Conservation (phyloP, 352 stramenopile species). For the Globisporangium heterothallicum region DNA sequence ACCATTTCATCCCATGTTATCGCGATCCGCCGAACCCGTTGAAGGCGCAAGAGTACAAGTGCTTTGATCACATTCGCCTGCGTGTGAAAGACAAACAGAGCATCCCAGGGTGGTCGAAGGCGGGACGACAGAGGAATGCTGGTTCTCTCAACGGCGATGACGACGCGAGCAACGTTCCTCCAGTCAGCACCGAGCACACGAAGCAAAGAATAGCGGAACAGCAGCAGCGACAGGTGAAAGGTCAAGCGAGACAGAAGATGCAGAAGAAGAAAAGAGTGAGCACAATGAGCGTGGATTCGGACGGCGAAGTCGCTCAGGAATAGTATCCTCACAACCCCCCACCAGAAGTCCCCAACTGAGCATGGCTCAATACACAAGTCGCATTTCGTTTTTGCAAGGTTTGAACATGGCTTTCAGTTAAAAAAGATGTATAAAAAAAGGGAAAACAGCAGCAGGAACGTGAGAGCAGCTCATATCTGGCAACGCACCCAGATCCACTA, state of each 20-base stretch:
- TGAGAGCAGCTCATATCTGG: background rate
- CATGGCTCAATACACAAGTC: too few relatives aligned
- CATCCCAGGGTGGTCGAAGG: slow-evolving; percentile 72
- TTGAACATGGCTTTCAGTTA: too few relatives aligned
- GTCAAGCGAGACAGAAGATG: background rate
- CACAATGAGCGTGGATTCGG: slow-evolving; percentile 3
- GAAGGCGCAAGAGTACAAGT: slow-evolving; percentile 63
- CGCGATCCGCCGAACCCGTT: slow-evolving; percentile 68
- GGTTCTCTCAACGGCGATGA: too few relatives aligned
- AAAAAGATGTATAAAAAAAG: too few relatives aligned
- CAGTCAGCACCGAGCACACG: slow-evolving; percentile 7
- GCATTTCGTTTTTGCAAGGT: too few relatives aligned
- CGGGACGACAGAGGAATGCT: background rate
- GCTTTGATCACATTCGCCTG: slow-evolving; percentile 62
- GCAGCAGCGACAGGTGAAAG: background rate
- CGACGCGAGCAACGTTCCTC: background rate
- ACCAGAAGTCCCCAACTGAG: too few relatives aligned
- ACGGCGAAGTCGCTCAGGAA: slow-evolving; percentile 1
- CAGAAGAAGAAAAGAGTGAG: slow-evolving; percentile 2
- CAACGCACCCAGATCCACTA: background rate
- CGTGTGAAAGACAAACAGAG: slow-evolving; percentile 75
- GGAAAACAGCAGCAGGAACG: too few relatives aligned
- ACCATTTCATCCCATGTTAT: slow-evolving; percentile 87
- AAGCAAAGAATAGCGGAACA: background rate
- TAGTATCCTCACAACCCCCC: too few relatives aligned